Base-by-base conservation (phyloP, 2,329 filamentous ascomycete species). In the Exophiala lecanii-corni region DNA sequence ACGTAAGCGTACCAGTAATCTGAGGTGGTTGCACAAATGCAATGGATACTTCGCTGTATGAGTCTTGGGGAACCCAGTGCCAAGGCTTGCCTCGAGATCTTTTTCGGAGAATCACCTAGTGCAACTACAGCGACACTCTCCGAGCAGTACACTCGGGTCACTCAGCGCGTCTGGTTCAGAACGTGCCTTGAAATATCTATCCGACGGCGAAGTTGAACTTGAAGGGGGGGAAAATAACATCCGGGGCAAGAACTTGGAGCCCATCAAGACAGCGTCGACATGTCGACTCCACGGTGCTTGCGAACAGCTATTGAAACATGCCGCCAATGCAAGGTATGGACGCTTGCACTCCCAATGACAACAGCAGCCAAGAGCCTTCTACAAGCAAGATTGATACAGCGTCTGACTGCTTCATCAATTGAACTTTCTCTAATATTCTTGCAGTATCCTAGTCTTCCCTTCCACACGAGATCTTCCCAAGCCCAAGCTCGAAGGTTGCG, bases 291-390 rank as follows among this genome's bases (percentile, higher is more conserved):
- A 18, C 42, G 53, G 19, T 55, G 46, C 42, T 43, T 55, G 2
- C 41, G 53, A 17, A 47, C 47, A 45, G 50, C 53, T 39, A 43
- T 54, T 40, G 50, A 54, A 44, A 45, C 53, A 41, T 49, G 43
- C 37, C 50, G 46, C 26, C 50, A 50, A 25, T 39, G 38, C 19
- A 53, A 48, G 45, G 53, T 55, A 50, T 28, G 47, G 10, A 28
- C 13, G 33, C 20, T 16, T 28, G 4, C 34, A 34, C 16, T 28
- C 39, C 16, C 10, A 39, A 10, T 12, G 21, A 47, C 16, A 31
- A 9, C 23, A 25, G 28, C 32, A 41, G 17, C 16, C n/a, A n/a
- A 26, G 43, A 35, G 9, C n/a, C 15, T 45, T 28, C n/a, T 9
- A 28, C n/a, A n/a, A 9, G 25, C 9, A 25, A 30, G 5, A 19